Evolutionary conservation across 805 yeast species (phyloP).

Genomic region (Babjeviella inositovora): DNA sequence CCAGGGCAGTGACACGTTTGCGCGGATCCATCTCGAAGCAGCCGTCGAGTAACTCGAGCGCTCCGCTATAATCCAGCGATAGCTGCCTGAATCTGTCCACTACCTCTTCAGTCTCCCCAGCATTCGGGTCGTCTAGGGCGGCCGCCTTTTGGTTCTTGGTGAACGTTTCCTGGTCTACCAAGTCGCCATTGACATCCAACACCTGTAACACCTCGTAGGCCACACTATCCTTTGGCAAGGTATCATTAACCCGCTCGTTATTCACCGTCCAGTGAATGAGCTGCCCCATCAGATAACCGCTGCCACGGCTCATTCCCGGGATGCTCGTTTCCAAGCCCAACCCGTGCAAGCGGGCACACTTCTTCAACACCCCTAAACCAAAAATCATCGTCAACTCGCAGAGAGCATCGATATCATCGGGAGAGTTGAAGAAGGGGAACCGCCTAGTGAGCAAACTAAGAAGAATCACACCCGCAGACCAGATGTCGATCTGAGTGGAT

Average conservation of each 20-base stretch:
- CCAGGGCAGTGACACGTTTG: conserved; percentile 40
- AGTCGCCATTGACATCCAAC: conserved; percentile 21
- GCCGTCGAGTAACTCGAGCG: conserved; percentile 37
- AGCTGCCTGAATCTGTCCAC: conserved; percentile 15
- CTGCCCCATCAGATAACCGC: conserved; percentile 17
- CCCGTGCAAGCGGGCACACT: conserved; percentile 78
- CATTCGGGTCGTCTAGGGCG: conserved; percentile 5
- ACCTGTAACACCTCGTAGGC: conserved; percentile 45
- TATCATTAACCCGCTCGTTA: conserved; percentile 34
- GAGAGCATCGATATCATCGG: conserved; percentile 85
- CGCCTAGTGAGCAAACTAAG: conserved; percentile 63
- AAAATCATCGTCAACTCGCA: conserved; percentile 71
- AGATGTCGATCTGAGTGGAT: conserved; percentile 66
- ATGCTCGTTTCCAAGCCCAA: conserved; percentile 62
- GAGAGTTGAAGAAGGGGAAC: conserved; percentile 88
- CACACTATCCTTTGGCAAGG: conserved; percentile 60
- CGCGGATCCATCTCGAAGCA: conserved; percentile 43
- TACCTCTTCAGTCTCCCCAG: no score
- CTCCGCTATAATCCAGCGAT: conserved; percentile 22
- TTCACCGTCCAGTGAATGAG: conserved; percentile 24
- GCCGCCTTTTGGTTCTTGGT: conserved; percentile 7
- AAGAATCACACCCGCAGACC: conserved; percentile 88
- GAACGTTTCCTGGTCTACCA: conserved; percentile 10
- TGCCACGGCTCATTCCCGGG: conserved; percentile 27
- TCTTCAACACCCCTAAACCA: conserved; percentile 58